A percentile compares a stretch with the other conserved stretches of the same genome.
phyloP scores from a whole-genome alignment of 176 grass and related monocot species.

The Triticum aestivum region DNA sequence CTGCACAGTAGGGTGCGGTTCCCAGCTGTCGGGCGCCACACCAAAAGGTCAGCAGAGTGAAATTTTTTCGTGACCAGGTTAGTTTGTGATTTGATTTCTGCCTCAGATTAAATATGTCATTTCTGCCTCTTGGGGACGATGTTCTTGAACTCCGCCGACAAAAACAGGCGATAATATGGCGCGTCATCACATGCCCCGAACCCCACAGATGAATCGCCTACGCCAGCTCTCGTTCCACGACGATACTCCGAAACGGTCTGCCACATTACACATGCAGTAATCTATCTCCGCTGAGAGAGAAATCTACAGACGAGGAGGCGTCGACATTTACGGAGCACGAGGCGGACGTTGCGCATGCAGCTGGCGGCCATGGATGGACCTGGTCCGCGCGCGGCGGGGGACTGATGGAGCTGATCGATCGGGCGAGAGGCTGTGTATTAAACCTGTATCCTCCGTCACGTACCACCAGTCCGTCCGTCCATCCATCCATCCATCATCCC shows the following conservation, averaged over 20 bases:
- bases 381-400: slow-evolving; percentile 1
- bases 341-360: not conserved
- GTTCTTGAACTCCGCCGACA: not conserved
- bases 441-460: slow-evolving; percentile 22
- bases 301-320: not conserved
- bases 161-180: not conserved
- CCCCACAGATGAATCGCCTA: not conserved
- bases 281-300: not conserved
- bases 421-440: not conserved
- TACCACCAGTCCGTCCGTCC: not conserved
- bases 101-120: too few relatives aligned
- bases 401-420: slow-evolving; percentile 11
- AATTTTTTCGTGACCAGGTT: too few relatives aligned
- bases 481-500: not conserved
- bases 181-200: not conserved
- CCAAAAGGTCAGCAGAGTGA: too few relatives aligned
- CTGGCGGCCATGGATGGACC: slow-evolving; percentile 12
- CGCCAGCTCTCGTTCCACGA: not conserved
- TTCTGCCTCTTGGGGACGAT: not conserved
- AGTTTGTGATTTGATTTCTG: too few relatives aligned
- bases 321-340: not conserved
- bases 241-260: not conserved
- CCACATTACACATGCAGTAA: not conserved
- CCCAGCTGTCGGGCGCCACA: too few relatives aligned
- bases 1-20: too few relatives aligned